phyloP scores from a whole-genome alignment of 371 early-diverging fungal genomes.

The Mortierella sp. region DNA sequence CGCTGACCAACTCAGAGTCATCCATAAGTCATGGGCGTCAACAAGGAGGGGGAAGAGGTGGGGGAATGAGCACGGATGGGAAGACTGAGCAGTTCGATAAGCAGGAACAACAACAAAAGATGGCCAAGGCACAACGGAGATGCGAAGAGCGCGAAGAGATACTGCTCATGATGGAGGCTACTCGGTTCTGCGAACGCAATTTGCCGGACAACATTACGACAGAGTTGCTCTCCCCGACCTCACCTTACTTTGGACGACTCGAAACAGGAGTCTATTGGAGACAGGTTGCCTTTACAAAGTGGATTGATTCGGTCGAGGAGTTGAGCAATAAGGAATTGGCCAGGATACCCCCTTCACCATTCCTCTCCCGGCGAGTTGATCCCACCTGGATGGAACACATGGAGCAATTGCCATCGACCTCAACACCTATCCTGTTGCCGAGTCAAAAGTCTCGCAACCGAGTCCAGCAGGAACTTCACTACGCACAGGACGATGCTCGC shows the following conservation, averaged over 20 bases:
- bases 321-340: neutral
- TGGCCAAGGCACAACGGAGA: slow-evolving; percentile 21
- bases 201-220: neutral
- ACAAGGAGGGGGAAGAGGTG: neutral
- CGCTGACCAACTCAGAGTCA: neutral
- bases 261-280: slow-evolving; percentile 35
- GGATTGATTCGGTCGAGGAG: slow-evolving; percentile 14
- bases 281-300: slow-evolving; percentile 30
- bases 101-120: slow-evolving; percentile 26
- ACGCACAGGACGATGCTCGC: slow-evolving; percentile 43
- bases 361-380: slow-evolving; percentile 32
- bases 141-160: slow-evolving; percentile 51
- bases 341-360: slow-evolving; percentile 40
- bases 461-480: slow-evolving; percentile 15
- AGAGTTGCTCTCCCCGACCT: neutral
- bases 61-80: neutral
- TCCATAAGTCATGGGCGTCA: slow-evolving; percentile 13
- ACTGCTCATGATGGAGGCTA: slow-evolving; percentile 41
- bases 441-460: neutral
- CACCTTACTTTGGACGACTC: slow-evolving; percentile 10
- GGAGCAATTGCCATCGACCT: slow-evolving; percentile 15
- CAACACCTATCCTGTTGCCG: neutral
- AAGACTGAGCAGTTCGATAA: neutral
- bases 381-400: slow-evolving; percentile 34
- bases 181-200: slow-evolving; percentile 25